Evolutionary conservation across 176 grass and related monocot species (phyloP).

Genomic region (Cocos nucifera): DNA sequence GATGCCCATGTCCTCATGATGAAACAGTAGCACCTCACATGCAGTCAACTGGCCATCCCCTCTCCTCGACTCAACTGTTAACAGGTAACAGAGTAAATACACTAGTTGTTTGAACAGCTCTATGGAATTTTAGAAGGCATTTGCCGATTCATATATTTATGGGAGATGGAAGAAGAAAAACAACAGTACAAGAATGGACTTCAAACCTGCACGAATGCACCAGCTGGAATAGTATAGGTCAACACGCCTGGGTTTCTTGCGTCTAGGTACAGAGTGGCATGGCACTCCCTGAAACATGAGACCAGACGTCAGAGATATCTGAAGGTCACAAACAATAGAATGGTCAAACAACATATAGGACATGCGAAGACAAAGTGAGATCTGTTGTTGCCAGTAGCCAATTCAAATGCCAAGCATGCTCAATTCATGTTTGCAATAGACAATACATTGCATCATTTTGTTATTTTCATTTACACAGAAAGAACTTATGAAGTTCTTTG

Average conservation of each 20-base stretch:
- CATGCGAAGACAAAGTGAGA: too few relatives aligned
- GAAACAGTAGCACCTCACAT: constrained; percentile 75
- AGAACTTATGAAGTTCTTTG: too few relatives aligned
- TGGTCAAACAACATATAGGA: too few relatives aligned
- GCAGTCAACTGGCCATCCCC: constrained; percentile 35
- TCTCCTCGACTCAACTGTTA: constrained; percentile 65
- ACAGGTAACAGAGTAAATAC: neutral
- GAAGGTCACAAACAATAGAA: too few relatives aligned
- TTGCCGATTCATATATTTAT: neutral
- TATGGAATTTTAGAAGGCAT: neutral
- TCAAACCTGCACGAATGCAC: constrained; percentile 73
- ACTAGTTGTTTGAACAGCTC: neutral
- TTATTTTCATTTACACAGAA: too few relatives aligned
- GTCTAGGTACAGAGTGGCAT: constrained; percentile 48
- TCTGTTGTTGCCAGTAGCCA: too few relatives aligned
- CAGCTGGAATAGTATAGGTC: constrained; percentile 88
- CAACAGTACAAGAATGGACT: neutral
- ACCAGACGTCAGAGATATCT: neutral
- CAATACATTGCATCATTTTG: too few relatives aligned
- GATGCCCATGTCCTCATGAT: constrained; percentile 91
- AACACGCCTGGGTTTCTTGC: constrained; percentile 67
- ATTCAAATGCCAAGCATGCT: too few relatives aligned
- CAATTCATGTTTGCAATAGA: too few relatives aligned
- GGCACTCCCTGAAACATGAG: constrained; percentile 50
- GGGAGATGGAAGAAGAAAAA: constrained; percentile 9